phyloP scores from a whole-genome alignment of 345 rosid genomes.

The Rubroshorea leprosula region DNA sequence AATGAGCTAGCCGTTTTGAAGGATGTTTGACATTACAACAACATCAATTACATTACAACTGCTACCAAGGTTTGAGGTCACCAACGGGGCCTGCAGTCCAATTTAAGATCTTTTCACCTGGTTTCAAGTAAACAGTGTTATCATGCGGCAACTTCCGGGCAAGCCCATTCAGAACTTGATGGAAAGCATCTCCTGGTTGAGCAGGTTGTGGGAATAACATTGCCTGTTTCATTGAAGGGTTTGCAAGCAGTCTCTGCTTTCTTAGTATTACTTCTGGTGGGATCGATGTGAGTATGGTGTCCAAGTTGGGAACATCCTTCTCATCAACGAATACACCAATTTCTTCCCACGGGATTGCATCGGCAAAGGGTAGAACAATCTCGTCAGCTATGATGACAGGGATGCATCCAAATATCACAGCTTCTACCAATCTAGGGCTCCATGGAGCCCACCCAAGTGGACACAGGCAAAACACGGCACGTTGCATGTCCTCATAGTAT shows the following conservation, averaged over 20 bases:
- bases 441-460: conserved; percentile 99
- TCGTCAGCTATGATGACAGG: conserved; percentile 99
- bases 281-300: conserved; percentile 81
- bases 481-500: conserved; percentile 98
- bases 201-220: conserved; percentile 96
- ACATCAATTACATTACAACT: background rate
- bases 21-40: conserved; percentile 9
- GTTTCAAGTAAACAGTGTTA: conserved; percentile 44
- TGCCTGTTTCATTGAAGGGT: conserved; percentile 97
- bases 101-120: conserved; percentile 63
- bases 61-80: conserved; percentile 95
- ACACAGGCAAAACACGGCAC: conserved; percentile 93
- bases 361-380: conserved; percentile 92
- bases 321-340: conserved; percentile 91
- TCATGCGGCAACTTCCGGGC: conserved; percentile 91
- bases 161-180: conserved; percentile 90
- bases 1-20: background rate
- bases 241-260: conserved; percentile 92
- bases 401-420: conserved; percentile 97
- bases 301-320: conserved; percentile 85
- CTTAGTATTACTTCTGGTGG: conserved; percentile 79
- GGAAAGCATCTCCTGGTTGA: conserved; percentile 93
- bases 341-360: conserved; percentile 99
- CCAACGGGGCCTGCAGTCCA: conserved; percentile 95
- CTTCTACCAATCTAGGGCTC: conserved; percentile 98